phyloP scores from a whole-genome alignment of 306 rosid genomes.

The Medicago lupulina region DNA sequence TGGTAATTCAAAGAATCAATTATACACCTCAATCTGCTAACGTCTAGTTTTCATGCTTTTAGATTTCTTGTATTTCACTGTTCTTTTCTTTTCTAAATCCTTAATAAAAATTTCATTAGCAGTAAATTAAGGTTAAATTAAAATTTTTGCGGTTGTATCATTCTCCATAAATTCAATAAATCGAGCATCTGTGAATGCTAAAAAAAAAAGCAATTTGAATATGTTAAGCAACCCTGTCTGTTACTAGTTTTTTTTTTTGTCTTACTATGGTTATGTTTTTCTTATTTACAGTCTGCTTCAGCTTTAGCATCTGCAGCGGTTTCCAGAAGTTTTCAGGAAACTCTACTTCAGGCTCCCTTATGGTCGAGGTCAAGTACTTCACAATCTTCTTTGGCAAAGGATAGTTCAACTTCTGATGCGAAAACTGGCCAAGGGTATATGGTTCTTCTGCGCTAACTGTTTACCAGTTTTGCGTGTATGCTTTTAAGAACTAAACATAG shows the following conservation, averaged over 20 bases:
- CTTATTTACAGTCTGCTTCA: slow-evolving; percentile 59
- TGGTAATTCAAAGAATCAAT: neutral
- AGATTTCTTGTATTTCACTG: slow-evolving; percentile 8
- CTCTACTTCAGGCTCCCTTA: slow-evolving; percentile 48
- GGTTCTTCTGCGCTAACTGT: slow-evolving; percentile 22
- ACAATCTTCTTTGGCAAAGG: slow-evolving; percentile 59
- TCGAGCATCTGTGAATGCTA: too few species aligned
- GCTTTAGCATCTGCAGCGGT: slow-evolving; percentile 56
- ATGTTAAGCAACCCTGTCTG: neutral
- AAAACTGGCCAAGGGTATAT: slow-evolving; percentile 58
- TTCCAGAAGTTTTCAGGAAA: slow-evolving; percentile 53
- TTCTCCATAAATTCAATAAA: too few species aligned
- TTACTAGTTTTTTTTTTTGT: slow-evolving; percentile 15
- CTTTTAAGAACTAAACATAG: slow-evolving; percentile 20
- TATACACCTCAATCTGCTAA: neutral
- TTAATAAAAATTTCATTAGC: neutral
- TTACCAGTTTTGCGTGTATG: slow-evolving; percentile 25
- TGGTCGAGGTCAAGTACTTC: slow-evolving; percentile 59
- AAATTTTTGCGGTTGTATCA: too few species aligned
- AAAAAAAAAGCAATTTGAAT: too few species aligned
- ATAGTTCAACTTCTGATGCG: slow-evolving; percentile 47
- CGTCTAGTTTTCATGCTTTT: neutral
- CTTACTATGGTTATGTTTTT: slow-evolving; percentile 20
- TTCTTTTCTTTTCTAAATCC: neutral
- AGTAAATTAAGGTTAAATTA: too few species aligned